Base-by-base conservation (phyloP, 2,329 filamentous ascomycete species). In the Xylariaceae sp. region DNA sequence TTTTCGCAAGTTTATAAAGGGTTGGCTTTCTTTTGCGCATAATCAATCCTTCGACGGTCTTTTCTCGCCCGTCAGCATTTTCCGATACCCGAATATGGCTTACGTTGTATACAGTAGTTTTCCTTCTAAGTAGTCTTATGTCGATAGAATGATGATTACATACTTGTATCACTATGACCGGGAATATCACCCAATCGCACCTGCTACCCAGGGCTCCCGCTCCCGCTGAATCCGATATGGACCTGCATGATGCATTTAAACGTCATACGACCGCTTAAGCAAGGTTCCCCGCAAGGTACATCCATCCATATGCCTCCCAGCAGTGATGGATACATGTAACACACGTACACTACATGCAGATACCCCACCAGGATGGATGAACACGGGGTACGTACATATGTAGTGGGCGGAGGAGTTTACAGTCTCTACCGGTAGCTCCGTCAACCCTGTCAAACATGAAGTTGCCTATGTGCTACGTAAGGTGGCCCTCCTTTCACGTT, bases 231-330 rank as follows among this genome's bases (percentile, higher is more conserved):
- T n/a, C n/a, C 26, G 26, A 10, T 42, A 32, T 29, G 20, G 40
- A 20, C 40, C 32, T 56, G 23, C 21, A 44, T 46, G 48, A 42
- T 44, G 29, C 26, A 32, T 55, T 20, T 48, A 52, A 48, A 52
- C 59, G 57, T 57, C 59, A 62, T 60, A 52, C 51, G 45, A 57
- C 54, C 46, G 45, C 51, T 49, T n/a, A n/a, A n/a, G n/a, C n/a
- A n/a, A n/a, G n/a, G n/a, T n/a, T n/a, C n/a, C n/a, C n/a, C n/a
- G n/a, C n/a, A n/a, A n/a, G n/a, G n/a, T n/a, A n/a, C n/a, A 44
- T 32, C 20, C 40, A 48, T 49, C 52, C 58, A 16, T 10, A 37
- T 37, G 23, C 23, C 23, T n/a, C n/a, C n/a, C n/a, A 29, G 26
- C 26, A 5, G 10, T 29, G 3, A 37, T 26, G 23, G 23, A 4